A percentile compares a stretch with the other conserved stretches of the same genome.
phyloP scores from a whole-genome alignment of 2,329 filamentous ascomycete genomes.

The Penicillium sp. region DNA sequence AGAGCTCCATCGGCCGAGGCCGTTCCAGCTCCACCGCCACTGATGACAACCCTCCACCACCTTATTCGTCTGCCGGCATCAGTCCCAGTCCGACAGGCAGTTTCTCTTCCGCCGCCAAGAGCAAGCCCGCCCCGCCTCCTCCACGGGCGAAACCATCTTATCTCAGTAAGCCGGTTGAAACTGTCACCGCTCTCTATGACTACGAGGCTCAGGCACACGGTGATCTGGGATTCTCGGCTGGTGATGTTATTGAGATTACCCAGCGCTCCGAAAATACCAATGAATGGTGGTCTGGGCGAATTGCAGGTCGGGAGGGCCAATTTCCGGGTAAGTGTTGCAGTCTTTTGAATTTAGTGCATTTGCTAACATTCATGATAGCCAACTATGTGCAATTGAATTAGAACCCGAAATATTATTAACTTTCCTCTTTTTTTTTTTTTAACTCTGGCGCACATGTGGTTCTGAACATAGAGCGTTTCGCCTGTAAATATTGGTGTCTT shows the following conservation, averaged over 20 bases:
- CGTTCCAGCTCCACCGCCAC: slow-evolving; percentile 42
- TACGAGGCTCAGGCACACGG: slow-evolving; percentile 94
- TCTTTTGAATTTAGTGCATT: background rate
- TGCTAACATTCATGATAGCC: slow-evolving; percentile 22
- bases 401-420: slow-evolving; percentile 3
- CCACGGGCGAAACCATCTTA: slow-evolving; percentile 79
- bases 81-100: slow-evolving; percentile 42
- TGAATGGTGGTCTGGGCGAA: slow-evolving; percentile 91
- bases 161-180: slow-evolving; percentile 69
- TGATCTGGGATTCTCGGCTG: slow-evolving; percentile 83
- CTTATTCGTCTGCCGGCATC: slow-evolving; percentile 55
- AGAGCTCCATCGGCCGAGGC: slow-evolving; percentile 31
- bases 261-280: slow-evolving; percentile 83
- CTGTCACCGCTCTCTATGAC: slow-evolving; percentile 87
- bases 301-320: slow-evolving; percentile 78
- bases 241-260: slow-evolving; percentile 87
- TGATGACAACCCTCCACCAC: slow-evolving; percentile 65
- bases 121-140: slow-evolving; percentile 64
- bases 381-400: slow-evolving; percentile 41
- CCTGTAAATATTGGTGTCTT: slow-evolving; percentile 21
- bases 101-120: slow-evolving; percentile 60
- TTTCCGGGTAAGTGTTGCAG: slow-evolving; percentile 73
- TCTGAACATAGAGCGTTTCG: slow-evolving; percentile 27
- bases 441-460: slow-evolving; percentile 20
- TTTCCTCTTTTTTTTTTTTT: slow-evolving; percentile 6